These are phyloP conservation scores for Lactarius sp. DNA, from an alignment of 768 basidiomycete genomes.

Conservation along the genomic window DNA sequence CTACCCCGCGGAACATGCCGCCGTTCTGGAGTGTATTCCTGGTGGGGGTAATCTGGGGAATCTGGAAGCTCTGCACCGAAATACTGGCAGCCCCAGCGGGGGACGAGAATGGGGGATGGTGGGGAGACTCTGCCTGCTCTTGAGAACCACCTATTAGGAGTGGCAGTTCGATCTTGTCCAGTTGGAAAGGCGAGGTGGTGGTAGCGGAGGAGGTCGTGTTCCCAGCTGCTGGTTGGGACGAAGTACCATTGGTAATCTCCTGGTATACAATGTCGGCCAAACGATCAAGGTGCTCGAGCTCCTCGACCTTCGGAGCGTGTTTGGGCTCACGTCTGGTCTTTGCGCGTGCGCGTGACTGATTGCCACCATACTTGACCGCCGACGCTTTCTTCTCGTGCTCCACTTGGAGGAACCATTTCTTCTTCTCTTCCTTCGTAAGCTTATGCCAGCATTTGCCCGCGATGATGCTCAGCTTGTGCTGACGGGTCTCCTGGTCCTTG, in stretches of 20 bases:
- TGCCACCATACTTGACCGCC: conserved; percentile 29
- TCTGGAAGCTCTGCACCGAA: background rate
- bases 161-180: background rate
- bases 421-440: conserved; percentile 35
- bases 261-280: conserved; percentile 14
- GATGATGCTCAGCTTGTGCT: conserved; percentile 51
- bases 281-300: conserved; percentile 28
- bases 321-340: conserved; percentile 17
- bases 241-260: background rate
- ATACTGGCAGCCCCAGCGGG: background rate
- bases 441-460: conserved; percentile 51
- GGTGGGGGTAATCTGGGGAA: background rate
- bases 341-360: conserved; percentile 30
- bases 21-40: background rate
- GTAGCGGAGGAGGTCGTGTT: background rate
- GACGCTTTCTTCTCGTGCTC: conserved; percentile 31
- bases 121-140: background rate
- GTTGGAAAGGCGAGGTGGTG: background rate
- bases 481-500: conserved; percentile 43
- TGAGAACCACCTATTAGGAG: background rate
- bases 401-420: conserved; percentile 36
- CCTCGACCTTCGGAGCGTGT: conserved; percentile 25
- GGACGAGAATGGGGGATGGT: background rate
- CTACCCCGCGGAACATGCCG: background rate
- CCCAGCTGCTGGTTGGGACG: background rate